Conservation (phyloP, 2,329 filamentous ascomycete genomes). For the Monosporascus sp. region DNA sequence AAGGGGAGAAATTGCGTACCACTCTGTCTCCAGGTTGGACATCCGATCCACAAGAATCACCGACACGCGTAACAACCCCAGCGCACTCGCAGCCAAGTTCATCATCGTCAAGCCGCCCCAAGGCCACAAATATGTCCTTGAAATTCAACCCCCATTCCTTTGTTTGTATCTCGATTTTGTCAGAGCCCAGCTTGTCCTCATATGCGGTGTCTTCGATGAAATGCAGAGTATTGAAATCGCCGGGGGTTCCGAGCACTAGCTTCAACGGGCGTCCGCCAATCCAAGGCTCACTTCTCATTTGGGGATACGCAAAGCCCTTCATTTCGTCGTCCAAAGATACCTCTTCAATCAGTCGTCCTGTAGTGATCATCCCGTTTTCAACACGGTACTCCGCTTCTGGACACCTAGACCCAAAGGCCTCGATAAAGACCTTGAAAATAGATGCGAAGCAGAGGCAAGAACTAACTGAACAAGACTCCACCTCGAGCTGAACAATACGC, state of each 20-base stretch:
- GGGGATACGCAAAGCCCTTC: conserved; percentile 6
- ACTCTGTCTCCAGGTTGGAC: conserved; percentile 13
- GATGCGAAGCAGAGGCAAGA: background rate
- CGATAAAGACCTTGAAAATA: conserved; percentile 11
- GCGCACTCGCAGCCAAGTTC: conserved; percentile 19
- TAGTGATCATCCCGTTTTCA: conserved; percentile 7
- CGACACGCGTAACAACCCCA: conserved; percentile 28
- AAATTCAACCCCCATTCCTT: conserved; percentile 13
- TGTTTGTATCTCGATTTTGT: conserved; percentile 16
- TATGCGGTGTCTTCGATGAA: conserved; percentile 14
- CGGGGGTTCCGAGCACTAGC: conserved; percentile 12
- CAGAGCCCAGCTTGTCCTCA: conserved; percentile 5
- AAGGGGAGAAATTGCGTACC: background rate
- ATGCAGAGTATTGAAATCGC: conserved; percentile 15
- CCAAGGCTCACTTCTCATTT: conserved; percentile 7
- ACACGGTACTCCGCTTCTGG: conserved; percentile 12
- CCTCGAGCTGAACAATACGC: conserved; percentile 15
- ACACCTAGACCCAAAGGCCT: conserved; percentile 8
- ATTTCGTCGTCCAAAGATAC: conserved; percentile 3
- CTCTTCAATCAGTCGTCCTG: conserved; percentile 7
- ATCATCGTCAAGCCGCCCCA: conserved; percentile 9
- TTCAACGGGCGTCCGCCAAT: conserved; percentile 12
- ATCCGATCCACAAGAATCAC: conserved; percentile 3
- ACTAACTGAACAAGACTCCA: conserved; percentile 8
- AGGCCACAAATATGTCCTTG: conserved; percentile 11